Percentiles rank a stretch among this genome's conserved stretches.
Conservation (phyloP, 1,284 basidiomycete genomes). For the Apiotrichum akiyoshidainum region DNA sequence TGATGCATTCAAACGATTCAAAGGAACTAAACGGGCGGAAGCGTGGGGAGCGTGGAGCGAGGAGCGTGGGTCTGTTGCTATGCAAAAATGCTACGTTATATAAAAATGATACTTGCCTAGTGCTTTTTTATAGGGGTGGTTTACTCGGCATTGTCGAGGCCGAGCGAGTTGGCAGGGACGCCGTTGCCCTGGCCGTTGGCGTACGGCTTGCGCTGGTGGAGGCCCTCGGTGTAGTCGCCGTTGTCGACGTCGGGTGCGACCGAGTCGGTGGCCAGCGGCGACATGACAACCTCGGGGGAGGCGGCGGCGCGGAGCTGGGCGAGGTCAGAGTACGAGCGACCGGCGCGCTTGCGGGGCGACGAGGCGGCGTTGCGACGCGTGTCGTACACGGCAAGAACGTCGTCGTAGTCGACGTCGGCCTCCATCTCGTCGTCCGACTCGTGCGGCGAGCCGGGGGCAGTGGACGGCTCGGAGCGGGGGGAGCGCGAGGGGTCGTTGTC, state of each 20-base stretch:
- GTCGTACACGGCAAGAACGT: conserved; percentile 50
- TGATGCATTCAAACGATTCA: too few species aligned
- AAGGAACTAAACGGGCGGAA: too few species aligned
- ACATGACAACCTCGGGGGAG: conserved; percentile 1
- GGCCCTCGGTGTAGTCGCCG: conserved; percentile 10
- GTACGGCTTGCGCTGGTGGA: conserved; percentile 17
- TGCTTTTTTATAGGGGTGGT: neutral
- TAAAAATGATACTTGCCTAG: too few species aligned
- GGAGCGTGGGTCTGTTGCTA: too few species aligned
- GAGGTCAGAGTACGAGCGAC: conserved; percentile 38
- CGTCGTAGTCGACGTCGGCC: conserved; percentile 55
- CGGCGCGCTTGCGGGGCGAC: conserved; percentile 29
- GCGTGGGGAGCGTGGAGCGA: too few species aligned
- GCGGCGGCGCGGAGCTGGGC: conserved; percentile 4
- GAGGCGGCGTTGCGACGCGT: conserved; percentile 26
- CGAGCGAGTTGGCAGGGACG: conserved; percentile 9
- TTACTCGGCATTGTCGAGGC: conserved; percentile 20
- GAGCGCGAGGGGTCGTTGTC: conserved; percentile 34
- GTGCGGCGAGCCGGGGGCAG: conserved; percentile 39
- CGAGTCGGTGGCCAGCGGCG: neutral
- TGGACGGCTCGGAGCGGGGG: conserved; percentile 33
- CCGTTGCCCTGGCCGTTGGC: neutral
- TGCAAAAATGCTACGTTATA: too few species aligned
- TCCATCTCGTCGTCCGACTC: conserved; percentile 51
- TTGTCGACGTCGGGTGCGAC: conserved; percentile 4